These are phyloP conservation scores for Eucalyptus decipiens DNA, from an alignment of 345 rosid species.

Conservation along the genomic window DNA sequence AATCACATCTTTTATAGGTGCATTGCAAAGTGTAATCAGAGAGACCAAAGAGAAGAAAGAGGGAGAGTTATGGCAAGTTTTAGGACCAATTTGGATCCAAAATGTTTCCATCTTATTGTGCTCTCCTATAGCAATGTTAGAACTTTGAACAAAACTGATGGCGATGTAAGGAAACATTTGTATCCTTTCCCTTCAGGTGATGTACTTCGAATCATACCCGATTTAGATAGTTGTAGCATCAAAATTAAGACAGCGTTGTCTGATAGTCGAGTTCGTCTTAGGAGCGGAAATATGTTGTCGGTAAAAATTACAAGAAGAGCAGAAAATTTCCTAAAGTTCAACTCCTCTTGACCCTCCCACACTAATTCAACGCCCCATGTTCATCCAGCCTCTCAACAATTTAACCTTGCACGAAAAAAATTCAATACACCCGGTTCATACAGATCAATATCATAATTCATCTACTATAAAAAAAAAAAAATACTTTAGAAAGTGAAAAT, in stretches of 20 bases:
- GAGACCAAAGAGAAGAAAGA: neutral
- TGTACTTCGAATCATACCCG: neutral
- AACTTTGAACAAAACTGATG: neutral
- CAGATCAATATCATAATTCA: neutral
- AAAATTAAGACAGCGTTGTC: neutral
- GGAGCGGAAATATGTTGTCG: neutral
- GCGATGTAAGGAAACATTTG: neutral
- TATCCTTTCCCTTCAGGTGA: neutral
- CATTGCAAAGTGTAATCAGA: neutral
- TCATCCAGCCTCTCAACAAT: neutral
- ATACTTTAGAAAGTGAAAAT: neutral
- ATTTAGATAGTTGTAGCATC: neutral
- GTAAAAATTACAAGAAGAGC: neutral
- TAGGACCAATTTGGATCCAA: neutral
- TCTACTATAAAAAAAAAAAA: neutral
- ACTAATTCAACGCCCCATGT: neutral
- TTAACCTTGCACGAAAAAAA: neutral
- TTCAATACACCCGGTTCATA: neutral
- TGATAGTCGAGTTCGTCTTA: neutral
- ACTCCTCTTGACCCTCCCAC: neutral
- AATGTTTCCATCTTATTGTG: neutral
- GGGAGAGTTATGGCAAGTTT: neutral
- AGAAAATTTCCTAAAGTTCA: neutral
- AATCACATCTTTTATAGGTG: neutral
- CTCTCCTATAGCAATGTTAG: neutral